phyloP scores from a whole-genome alignment of 495 filamentous ascomycete species.

The Sphaerosporella brunnea region DNA sequence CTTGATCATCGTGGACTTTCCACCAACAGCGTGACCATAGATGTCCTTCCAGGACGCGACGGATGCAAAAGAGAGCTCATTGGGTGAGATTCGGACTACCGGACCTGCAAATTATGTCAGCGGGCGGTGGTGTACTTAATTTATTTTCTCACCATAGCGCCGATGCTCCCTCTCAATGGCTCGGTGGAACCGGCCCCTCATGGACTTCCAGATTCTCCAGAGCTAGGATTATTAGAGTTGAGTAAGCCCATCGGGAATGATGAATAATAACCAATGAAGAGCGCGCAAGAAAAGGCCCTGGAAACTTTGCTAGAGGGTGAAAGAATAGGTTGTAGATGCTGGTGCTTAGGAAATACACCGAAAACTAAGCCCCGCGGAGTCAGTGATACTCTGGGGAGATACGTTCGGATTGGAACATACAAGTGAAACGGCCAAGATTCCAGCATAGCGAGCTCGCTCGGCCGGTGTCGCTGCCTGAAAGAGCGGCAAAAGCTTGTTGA shows the following conservation, averaged over 20 bases:
- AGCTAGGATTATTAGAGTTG: background rate
- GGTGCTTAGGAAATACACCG: background rate
- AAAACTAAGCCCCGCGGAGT: no score
- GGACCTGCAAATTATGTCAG: no score
- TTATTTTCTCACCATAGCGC: conserved; percentile 30
- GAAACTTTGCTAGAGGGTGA: conserved; percentile 29
- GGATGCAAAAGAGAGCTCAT: conserved; percentile 34
- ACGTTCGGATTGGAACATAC: no score
- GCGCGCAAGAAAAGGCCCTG: conserved; percentile 30
- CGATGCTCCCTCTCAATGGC: conserved; percentile 21
- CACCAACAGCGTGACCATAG: conserved; percentile 32
- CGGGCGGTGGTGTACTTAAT: no score
- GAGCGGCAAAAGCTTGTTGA: no score
- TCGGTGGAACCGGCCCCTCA: conserved; percentile 5
- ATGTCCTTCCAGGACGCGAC: conserved; percentile 41
- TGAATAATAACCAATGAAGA: no score
- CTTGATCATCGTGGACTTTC: conserved; percentile 20
- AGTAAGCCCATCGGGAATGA: conserved; percentile 23
- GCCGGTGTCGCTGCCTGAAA: no score
- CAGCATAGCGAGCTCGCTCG: no score
- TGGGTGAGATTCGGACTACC: conserved; percentile 28
- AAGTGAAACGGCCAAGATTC: no score
- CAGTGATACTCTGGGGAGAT: no score
- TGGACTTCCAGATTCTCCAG: conserved; percentile 1
- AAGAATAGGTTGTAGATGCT: conserved; percentile 32